These are phyloP conservation scores for Baorangia bicolor DNA, from an alignment of 768 basidiomycete species.

Conservation along the genomic window DNA sequence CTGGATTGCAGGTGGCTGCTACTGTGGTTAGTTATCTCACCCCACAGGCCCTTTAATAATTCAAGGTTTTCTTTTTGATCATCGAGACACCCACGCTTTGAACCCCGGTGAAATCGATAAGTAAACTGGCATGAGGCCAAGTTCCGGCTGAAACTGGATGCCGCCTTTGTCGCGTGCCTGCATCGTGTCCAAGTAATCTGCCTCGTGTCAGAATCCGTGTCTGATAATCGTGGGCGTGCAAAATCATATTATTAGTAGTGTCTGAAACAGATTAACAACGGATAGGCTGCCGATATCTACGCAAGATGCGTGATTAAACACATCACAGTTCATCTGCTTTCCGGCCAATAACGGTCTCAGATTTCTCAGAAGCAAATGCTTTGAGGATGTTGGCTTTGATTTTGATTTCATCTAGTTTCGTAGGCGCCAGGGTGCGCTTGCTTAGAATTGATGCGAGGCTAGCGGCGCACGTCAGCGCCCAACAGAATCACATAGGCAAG, in stretches of 20 bases:
- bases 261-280: slow-evolving; percentile 19
- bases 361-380: slow-evolving; percentile 50
- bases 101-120: slow-evolving; percentile 20
- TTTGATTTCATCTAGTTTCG: slow-evolving; percentile 91
- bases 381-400: slow-evolving; percentile 85
- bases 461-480: slow-evolving; percentile 6
- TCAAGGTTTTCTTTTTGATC: background rate
- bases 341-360: slow-evolving; percentile 32
- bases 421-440: slow-evolving; percentile 72
- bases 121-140: slow-evolving; percentile 23
- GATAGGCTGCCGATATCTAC: slow-evolving; percentile 13
- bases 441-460: slow-evolving; percentile 75
- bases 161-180: slow-evolving; percentile 19
- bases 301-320: background rate
- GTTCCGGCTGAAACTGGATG: slow-evolving; percentile 17
- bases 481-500: background rate
- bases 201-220: slow-evolving; percentile 20
- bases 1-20: background rate
- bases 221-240: background rate
- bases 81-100: slow-evolving; percentile 9
- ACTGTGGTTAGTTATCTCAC: background rate
- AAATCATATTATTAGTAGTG: slow-evolving; percentile 16
- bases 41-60: slow-evolving; percentile 17
- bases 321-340: slow-evolving; percentile 45
- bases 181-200: slow-evolving; percentile 19